A percentile compares a stretch with the other conserved stretches of the same genome.
These are phyloP conservation scores for Gossypium laxum DNA, from an alignment of 441 rosid genomes.

Conservation along the genomic window DNA sequence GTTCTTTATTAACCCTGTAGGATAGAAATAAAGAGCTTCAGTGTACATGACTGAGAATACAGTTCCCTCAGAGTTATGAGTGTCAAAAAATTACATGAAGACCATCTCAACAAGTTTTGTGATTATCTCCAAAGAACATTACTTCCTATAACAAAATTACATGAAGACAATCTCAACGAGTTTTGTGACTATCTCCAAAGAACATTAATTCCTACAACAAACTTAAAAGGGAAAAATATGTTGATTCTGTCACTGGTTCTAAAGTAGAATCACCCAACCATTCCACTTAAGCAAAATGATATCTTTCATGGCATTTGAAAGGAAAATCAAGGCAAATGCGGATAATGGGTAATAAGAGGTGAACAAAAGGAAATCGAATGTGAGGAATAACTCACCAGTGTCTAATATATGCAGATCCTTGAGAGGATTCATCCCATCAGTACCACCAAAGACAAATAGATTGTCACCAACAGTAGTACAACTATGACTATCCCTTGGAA, in stretches of 20 bases:
- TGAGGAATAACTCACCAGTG: slow-evolving; percentile 48
- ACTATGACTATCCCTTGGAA: slow-evolving; percentile 86
- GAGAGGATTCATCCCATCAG: slow-evolving; percentile 75
- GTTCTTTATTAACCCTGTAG: neutral
- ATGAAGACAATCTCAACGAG: neutral
- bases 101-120: neutral
- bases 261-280: neutral
- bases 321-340: neutral
- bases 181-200: neutral
- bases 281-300: neutral
- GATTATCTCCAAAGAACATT: neutral
- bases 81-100: neutral
- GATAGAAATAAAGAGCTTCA: neutral
- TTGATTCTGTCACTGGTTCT: neutral
- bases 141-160: neutral
- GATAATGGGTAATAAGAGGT: neutral
- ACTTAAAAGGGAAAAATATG: slow-evolving; percentile 3
- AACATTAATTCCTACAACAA: neutral
- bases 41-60: neutral
- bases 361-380: neutral
- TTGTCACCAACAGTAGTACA: slow-evolving; percentile 66
- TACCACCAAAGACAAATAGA: slow-evolving; percentile 78
- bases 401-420: slow-evolving; percentile 72
- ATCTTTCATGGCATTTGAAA: neutral
- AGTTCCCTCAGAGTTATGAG: neutral